These are phyloP conservation scores for Peniophora sp. DNA, from an alignment of 1,284 basidiomycete genomes.

Conservation along the genomic window DNA sequence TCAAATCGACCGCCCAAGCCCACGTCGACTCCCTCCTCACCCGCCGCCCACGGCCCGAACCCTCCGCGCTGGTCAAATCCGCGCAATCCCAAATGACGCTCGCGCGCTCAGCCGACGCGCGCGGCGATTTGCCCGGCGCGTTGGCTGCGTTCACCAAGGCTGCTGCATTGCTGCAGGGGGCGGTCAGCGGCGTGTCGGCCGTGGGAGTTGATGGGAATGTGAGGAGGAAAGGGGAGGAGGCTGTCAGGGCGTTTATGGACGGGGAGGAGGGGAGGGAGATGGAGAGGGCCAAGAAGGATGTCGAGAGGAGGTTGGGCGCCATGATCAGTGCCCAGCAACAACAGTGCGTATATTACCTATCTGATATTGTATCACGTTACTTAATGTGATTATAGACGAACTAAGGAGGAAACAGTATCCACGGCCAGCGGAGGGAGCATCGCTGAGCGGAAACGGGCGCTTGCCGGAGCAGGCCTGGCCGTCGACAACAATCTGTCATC, in stretches of 20 bases:
- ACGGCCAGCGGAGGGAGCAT: conserved; percentile 45
- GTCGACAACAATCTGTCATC: conserved; percentile 30
- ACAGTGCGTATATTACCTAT: conserved; percentile 13
- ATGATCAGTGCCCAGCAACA: conserved; percentile 34
- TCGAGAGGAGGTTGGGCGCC: conserved; percentile 51
- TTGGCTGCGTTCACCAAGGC: conserved; percentile 51
- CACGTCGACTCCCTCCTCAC: too few species aligned
- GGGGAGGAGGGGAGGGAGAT: conserved; percentile 52
- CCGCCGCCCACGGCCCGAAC: too few species aligned
- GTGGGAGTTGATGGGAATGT: conserved; percentile 33
- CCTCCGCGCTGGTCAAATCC: conserved; percentile 27
- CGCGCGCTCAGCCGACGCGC: conserved; percentile 42
- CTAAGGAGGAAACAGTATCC: conserved; percentile 23
- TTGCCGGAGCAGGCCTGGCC: conserved; percentile 57
- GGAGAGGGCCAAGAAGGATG: conserved; percentile 32
- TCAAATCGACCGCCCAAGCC: too few species aligned
- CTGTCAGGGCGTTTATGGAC: conserved; percentile 33
- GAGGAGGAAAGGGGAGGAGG: conserved; percentile 26
- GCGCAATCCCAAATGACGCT: conserved; percentile 45
- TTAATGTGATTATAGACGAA: conserved; percentile 12
- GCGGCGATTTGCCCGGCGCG: conserved; percentile 53
- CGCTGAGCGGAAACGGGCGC: conserved; percentile 62
- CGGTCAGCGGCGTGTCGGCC: conserved; percentile 36
- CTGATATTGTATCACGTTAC: conserved; percentile 8
- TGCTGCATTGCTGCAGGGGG: conserved; percentile 45